phyloP scores from a whole-genome alignment of 805 yeast genomes.

The Pichia paraexigua region DNA sequence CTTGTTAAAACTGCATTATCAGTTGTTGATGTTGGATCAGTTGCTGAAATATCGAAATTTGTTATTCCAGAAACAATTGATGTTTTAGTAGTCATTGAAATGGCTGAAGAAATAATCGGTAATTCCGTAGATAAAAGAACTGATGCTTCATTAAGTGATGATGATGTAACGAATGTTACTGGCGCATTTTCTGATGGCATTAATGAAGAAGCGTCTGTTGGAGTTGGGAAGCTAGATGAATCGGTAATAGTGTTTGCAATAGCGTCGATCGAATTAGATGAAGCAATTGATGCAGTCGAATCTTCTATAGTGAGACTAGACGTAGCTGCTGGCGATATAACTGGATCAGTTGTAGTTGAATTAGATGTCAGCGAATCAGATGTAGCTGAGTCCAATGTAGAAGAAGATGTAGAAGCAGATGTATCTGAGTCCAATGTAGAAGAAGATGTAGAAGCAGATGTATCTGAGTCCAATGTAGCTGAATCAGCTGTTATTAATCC shows the following conservation, averaged over 20 bases:
- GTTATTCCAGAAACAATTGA: neutral
- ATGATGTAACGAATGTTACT: no score
- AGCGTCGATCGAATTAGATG: neutral
- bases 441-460: neutral
- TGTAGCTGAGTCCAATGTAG: no score
- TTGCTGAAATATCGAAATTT: neutral
- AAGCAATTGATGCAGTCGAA: neutral
- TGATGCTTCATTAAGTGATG: neutral
- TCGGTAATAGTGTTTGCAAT: neutral
- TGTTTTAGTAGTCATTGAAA: neutral
- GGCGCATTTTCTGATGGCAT: neutral
- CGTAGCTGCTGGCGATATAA: no score
- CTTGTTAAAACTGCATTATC: neutral
- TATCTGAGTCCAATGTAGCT: neutral
- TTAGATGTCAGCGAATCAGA: no score
- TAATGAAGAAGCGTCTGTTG: neutral
- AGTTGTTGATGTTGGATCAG: neutral
- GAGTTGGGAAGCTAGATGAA: neutral
- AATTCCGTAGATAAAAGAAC: neutral
- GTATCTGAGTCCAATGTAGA: neutral
- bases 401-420: no score
- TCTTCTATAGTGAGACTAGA: no score
- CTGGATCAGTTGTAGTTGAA: no score
- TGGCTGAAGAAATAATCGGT: neutral
- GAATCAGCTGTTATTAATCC: slow-evolving; percentile 2